These are phyloP conservation scores for Aspergillus affinis DNA, from an alignment of 495 filamentous ascomycete genomes.

Conservation along the genomic window DNA sequence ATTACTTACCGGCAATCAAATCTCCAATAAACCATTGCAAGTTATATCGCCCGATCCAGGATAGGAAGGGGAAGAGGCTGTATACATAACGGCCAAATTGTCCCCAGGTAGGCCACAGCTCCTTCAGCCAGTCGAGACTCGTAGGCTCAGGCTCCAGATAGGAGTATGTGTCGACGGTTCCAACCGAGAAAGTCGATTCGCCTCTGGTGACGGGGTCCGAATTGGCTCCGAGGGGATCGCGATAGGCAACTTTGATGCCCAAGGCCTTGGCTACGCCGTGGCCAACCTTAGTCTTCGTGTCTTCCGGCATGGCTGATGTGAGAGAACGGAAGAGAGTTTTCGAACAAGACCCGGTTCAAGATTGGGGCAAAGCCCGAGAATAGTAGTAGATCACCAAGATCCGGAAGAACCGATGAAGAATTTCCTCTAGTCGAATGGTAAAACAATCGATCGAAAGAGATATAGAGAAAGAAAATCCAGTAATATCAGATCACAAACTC, in stretches of 20 bases:
- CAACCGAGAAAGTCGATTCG: conserved; percentile 77
- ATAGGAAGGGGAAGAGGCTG: conserved; percentile 79
- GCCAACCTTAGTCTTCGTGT: conserved; percentile 56
- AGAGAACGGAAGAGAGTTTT: conserved; percentile 7
- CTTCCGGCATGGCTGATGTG: conserved; percentile 36
- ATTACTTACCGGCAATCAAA: conserved; percentile 76
- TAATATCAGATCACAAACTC: conserved; percentile 2
- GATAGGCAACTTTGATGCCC: conserved; percentile 78
- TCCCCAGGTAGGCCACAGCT: conserved; percentile 54
- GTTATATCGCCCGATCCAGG: conserved; percentile 90
- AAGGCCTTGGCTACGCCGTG: conserved; percentile 75
- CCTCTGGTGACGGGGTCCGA: conserved; percentile 62
- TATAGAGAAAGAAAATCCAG: background rate
- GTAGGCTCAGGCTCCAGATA: conserved; percentile 85
- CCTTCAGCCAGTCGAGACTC: conserved; percentile 65
- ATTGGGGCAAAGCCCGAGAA: background rate
- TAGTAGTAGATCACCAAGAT: background rate
- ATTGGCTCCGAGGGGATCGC: conserved; percentile 50
- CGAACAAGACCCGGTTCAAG: background rate
- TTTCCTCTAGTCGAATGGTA: background rate
- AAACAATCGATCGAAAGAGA: background rate
- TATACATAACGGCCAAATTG: conserved; percentile 59
- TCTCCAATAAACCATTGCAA: conserved; percentile 85
- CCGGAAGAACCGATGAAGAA: background rate
- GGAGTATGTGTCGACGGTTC: conserved; percentile 70